phyloP scores from a whole-genome alignment of 2,329 filamentous ascomycete species.

The Xylariaceae sp. region DNA sequence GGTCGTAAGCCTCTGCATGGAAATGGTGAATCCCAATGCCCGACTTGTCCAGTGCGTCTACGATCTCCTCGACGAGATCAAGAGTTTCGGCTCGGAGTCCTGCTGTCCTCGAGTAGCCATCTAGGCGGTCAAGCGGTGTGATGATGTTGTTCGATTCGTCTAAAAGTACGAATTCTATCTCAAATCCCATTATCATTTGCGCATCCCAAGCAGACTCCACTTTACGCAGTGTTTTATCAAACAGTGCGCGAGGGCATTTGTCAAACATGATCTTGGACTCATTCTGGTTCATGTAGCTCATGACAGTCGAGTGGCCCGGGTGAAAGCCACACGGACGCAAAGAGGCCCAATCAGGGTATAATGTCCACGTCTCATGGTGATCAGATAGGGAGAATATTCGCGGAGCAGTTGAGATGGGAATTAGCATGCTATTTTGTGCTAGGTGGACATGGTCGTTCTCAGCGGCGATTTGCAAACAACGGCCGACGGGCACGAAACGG shows the following conservation, averaged over 20 bases:
- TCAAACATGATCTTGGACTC: constrained; percentile 1
- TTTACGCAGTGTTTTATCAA: not conserved
- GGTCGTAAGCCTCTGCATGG: constrained; percentile 3
- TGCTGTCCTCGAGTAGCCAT: constrained; percentile 6
- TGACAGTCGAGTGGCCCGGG: not conserved
- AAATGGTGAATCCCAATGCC: constrained; percentile 5
- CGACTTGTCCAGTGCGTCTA: constrained; percentile 1
- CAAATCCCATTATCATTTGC: constrained; percentile 2
- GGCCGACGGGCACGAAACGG: constrained; percentile 1
- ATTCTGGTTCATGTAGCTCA: constrained; percentile 4
- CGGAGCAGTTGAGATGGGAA: constrained; percentile 5
- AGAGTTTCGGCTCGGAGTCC: constrained; percentile 4
- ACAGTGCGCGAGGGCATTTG: constrained; percentile 3
- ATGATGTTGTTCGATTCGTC: constrained; percentile 1
- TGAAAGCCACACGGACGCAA: constrained; percentile 3
- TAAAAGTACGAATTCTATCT: constrained; percentile 11
- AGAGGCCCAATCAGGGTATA: constrained; percentile 8
- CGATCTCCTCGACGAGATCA: constrained; percentile 6
- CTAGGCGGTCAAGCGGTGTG: not conserved
- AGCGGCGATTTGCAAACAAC: constrained; percentile 2
- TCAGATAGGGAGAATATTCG: not conserved
- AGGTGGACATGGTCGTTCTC: not conserved
- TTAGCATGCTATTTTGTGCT: constrained; percentile 5
- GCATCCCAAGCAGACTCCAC: not conserved
- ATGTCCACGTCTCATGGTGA: constrained; percentile 2